Base-by-base conservation (phyloP, 768 basidiomycete genomes). In the Lactifluus volemus region DNA sequence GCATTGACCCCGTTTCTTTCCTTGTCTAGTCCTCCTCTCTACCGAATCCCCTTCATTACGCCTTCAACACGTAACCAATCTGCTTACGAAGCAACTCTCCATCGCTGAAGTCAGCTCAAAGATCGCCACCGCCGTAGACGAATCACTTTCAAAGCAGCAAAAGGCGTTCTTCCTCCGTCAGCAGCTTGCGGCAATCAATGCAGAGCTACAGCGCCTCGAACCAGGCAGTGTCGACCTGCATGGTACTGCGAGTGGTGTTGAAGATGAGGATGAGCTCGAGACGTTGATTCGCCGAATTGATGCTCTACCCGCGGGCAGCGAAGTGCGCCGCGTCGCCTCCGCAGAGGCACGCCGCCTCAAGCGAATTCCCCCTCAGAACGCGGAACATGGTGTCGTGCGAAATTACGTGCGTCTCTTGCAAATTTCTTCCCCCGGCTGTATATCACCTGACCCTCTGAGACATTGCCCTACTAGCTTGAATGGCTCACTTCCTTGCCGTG, bases 401-500 rank as follows among this genome's bases (percentile, higher is more conserved):
- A 86, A 78, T 70, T 93, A 89, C 70, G 91, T 90, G 68, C 67
- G 86, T 77, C 25, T 30, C 64, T 44, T 38, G 38, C 38, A 3
- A 29, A 49, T 38, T 38, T 48, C 47, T 49, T 12, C 36, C 29
- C 25, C 15, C 58, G 10, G 19, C 14, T 3, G 14, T 15, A 2
- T 32, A 15, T 29, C 8, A 25, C 17, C 32, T 34, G 14, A 49
- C 17, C 19, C 2, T 1, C 44, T 49, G n/a, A 52, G 14, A 19
- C 36, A 32, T 48, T 11, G n/a, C 38, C 61, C 55, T 55, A 61
- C 54, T 75, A 94, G 86, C 81, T 97, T 21, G 95, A 97, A 73
- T 95, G 93, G 91, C 75, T 97, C 36, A 86, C 89, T 5, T 77
- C 85, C 4, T 70, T 96, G 17, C 94, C 94, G 0, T 98, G 95